Base-by-base conservation (phyloP, 495 filamentous ascomycete species). In the Haplographium delicatum region DNA sequence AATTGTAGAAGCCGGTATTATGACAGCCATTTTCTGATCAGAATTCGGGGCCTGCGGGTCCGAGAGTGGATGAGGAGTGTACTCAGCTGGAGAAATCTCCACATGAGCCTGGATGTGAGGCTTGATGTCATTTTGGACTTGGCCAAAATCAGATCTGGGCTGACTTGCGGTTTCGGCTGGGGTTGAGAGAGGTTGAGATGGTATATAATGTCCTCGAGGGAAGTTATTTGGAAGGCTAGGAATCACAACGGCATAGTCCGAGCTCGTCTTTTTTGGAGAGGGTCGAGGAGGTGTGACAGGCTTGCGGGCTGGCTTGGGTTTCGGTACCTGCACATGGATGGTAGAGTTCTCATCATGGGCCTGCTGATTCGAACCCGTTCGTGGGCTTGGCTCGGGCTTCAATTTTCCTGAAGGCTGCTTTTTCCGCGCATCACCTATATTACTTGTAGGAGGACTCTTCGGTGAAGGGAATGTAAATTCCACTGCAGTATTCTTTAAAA, bases 331-430 rank as follows among this genome's bases (percentile, higher is more conserved):
- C 37, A 68, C 66, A 11, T 63, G 48, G 38, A 62, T 58, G 3
- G 62, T 47, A 13, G 62, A 50, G 24, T 64, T 65, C 4, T 64
- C 51, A 8, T 57, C 37, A 40, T 65, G 59, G 1, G 63, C 52
- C 15, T 62, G 44, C 1, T 47, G 44, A 23, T 62, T 68, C 13
- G 51, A 34, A 26, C 53, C 33, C 0, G 51, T 25, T 3, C 43
- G 50, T 4, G 61, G 49, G 13, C 4, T 56, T 22, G 41, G 50
- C 18, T 54, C 11, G 16, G 55, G 55, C 8, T 42, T 45, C 6
- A 50, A 52, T 6, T 40, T 43, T 13, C 31, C 47, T 44, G 47
- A 41, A 39, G 59, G 62, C 15, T 45, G 39, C n/a, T n/a, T n/a
- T n/a, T n/a, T n/a, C n/a, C n/a, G n/a, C n/a, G n/a, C n/a, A n/a